Evolutionary conservation across 345 rosid species (phyloP).

Genomic region (Citrus trifoliata): DNA sequence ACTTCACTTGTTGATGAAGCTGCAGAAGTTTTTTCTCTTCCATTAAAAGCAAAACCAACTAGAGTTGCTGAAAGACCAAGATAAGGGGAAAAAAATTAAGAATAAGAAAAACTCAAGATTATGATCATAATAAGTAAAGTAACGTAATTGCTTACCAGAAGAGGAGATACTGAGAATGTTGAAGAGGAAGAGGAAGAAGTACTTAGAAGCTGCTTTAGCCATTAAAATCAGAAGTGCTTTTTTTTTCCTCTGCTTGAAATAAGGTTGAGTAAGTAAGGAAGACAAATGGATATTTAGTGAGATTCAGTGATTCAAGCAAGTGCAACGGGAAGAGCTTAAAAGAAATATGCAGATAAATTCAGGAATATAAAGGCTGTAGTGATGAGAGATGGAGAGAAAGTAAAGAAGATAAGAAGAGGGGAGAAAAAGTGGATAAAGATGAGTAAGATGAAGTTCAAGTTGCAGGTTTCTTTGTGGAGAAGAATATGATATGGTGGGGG

Average conservation of each 20-base stretch:
- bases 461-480: slow-evolving; percentile 54
- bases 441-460: slow-evolving; percentile 7
- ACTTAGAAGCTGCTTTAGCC: slow-evolving; percentile 36
- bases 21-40: slow-evolving; percentile 6
- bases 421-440: background rate
- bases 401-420: slow-evolving; percentile 21
- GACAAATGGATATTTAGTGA: slow-evolving; percentile 15
- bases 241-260: background rate
- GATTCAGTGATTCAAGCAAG: slow-evolving; percentile 1
- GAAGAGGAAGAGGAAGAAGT: slow-evolving; percentile 35
- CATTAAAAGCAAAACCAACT: slow-evolving; percentile 31
- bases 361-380: slow-evolving; percentile 9
- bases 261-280: slow-evolving; percentile 27
- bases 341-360: slow-evolving; percentile 22
- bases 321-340: slow-evolving; percentile 15
- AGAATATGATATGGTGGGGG: slow-evolving; percentile 28
- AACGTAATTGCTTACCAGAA: slow-evolving; percentile 25
- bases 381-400: slow-evolving; percentile 13
- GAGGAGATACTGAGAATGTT: slow-evolving; percentile 36
- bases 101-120: background rate
- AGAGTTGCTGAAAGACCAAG: slow-evolving; percentile 23
- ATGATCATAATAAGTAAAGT: background rate
- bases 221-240: slow-evolving; percentile 21
- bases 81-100: background rate
- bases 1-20: slow-evolving; percentile 17